Conservation (phyloP, 164 flowering plant genomes). For the Dillenia turbinata region DNA sequence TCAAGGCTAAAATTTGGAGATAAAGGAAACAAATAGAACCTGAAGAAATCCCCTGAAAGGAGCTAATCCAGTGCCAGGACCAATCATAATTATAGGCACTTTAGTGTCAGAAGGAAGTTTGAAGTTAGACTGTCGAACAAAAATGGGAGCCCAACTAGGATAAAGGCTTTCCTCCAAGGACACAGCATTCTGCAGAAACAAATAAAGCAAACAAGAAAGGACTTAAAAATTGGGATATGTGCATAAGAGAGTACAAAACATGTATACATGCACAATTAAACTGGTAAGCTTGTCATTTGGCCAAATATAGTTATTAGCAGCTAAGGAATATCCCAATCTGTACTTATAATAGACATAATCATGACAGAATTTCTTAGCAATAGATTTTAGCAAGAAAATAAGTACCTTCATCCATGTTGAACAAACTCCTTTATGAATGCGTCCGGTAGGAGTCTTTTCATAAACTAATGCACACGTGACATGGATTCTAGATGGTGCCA, state of each 20-base stretch:
- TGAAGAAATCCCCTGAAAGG: slow-evolving; percentile 98
- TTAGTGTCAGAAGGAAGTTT: slow-evolving; percentile 74
- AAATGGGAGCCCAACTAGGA: slow-evolving; percentile 88
- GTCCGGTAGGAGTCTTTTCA: slow-evolving; percentile 80
- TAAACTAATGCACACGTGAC: slow-evolving; percentile 90
- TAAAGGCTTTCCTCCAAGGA: slow-evolving; percentile 58
- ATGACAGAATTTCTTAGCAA: no score
- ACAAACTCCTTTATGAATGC: slow-evolving; percentile 91
- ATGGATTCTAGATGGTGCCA: slow-evolving; percentile 83
- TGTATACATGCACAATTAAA: no score
- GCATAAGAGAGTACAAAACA: no score
- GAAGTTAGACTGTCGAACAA: slow-evolving; percentile 88
- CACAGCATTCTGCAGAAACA: slow-evolving; percentile 56
- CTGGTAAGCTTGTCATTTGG: no score
- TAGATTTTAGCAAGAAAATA: background rate
- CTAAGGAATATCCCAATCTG: no score
- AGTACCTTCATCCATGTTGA: slow-evolving; percentile 99
- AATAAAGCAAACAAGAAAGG: background rate
- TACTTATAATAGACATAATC: no score
- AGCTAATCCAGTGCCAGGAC: slow-evolving; percentile 99
- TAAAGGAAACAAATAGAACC: slow-evolving; percentile 29
- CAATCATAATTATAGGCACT: slow-evolving; percentile 92
- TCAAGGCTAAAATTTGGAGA: no score
- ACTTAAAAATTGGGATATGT: background rate
- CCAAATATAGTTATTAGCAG: no score